Base-by-base conservation (phyloP, 2,329 filamentous ascomycete species). In the Cytospora piceicola region DNA sequence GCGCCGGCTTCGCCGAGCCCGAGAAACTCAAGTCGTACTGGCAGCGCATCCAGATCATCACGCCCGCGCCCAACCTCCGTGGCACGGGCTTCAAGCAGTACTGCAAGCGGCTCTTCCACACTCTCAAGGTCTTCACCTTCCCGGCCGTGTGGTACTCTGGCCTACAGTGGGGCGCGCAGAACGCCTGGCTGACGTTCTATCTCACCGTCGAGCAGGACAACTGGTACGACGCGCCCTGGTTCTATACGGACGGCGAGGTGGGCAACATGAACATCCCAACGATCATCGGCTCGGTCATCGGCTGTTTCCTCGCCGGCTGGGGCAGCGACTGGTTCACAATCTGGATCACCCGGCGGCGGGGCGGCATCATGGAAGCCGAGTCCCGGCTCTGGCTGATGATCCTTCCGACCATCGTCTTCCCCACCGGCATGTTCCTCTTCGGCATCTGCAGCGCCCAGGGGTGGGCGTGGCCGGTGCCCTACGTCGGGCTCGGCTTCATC, bases 151-250 rank as follows among this genome's bases (percentile, higher is more conserved):
- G 80, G 61, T 81, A 78, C 65, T 71, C 77, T 0, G 66, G 75
- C n/a, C 73, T 76, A 55, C 73, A 72, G 69, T 76, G 75, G 67
- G 75, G 75, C 20, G 73, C 73, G 6, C 85, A 87, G 72, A 85
- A 86, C 69, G 83, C 85, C n/a, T 86, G 85, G 74, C 75, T 88
- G 27, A 83, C 82, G 1, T 87, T 88, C 71, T 76, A 76, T 58
- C 72, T 76, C 32, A 87, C 85, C 0, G 79, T 87, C 1, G 80
- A 86, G 70, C 82, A 87, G 69, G 83, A 85, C 67, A 70, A 72
- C 49, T 76, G 73, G 68, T 76, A 75, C 70, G 75, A 73, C 61
- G 55, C 70, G 29, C 74, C 74, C 9, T 75, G 74, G 67, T 72
- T 73, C 66, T 76, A 75, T 58, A 67, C 67, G 4, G 70, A 74